These are phyloP conservation scores for Astrocystis sublimbata DNA, from an alignment of 495 filamentous ascomycete genomes.

Conservation along the genomic window DNA sequence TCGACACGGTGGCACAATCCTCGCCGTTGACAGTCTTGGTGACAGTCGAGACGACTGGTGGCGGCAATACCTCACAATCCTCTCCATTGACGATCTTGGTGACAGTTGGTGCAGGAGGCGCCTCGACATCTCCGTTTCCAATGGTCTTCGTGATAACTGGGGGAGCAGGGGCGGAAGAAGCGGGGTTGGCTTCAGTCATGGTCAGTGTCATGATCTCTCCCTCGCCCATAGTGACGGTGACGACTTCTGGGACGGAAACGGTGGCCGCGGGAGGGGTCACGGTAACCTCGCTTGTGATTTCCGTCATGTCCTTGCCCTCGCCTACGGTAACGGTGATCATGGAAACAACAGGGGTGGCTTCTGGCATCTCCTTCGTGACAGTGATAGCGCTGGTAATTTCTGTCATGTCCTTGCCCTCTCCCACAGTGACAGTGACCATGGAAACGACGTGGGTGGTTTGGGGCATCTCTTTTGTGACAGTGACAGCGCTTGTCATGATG, in stretches of 20 bases:
- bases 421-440: constrained; percentile 18
- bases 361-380: constrained; percentile 1
- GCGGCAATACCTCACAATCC: no score
- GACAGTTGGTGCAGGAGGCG: no score
- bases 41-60: no score
- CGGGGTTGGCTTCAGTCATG: constrained; percentile 17
- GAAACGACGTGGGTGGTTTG: constrained; percentile 6
- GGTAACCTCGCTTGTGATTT: constrained; percentile 18
- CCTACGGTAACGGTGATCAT: constrained; percentile 19
- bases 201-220: constrained; percentile 16
- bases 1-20: no score
- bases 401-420: constrained; percentile 13
- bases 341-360: constrained; percentile 7
- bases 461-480: not conserved
- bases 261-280: not conserved
- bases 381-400: constrained; percentile 19
- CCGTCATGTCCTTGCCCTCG: constrained; percentile 12
- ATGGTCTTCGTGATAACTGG: constrained; percentile 17
- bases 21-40: no score
- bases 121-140: constrained; percentile 9
- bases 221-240: constrained; percentile 23
- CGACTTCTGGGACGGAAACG: not conserved
- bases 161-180: not conserved
- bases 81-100: no score
- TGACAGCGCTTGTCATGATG: constrained; percentile 21